Evolutionary conservation across 208 protist species (phyloP), one percentile per base, ranked within the genome.

Genomic region (Leptomonas seymouri): DNA sequence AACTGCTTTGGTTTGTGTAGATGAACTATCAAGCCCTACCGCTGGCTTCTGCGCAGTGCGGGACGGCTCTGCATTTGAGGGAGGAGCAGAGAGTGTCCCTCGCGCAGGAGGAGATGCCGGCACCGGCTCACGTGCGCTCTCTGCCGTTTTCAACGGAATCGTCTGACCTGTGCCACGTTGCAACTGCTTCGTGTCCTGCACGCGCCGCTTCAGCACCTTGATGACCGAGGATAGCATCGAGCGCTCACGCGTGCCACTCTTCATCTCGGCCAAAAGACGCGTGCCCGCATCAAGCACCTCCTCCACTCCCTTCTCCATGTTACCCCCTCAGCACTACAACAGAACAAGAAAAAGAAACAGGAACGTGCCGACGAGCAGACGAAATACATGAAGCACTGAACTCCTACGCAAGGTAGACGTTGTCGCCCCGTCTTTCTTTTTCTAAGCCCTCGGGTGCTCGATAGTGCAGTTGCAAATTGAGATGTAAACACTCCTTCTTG

Each of bases 251-350:
- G 75, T 80, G 9, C 74, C 71, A 34, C 66, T 85, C 60, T 87
- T 85, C 63, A 80, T 76, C 55, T 90, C 87, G n/a, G 61, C 62
- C 6, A 86, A 51, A 11, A 79, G 71, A 21, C 71, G 75, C 59
- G 71, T 68, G 49, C 84, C 84, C 16, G 66, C 75, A 16, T 66
- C 73, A 8, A 73, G 42, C 36, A 93, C 36, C 42, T 87, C 82
- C 15, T 82, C 70, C 2, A 85, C 57, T 58, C 73, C 42, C 23
- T 55, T 71, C 41, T 82, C 76, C 74, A 81, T 84, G 20, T 28
- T 48, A 16, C 3, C 9, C 18, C 46, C 28, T 15, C 18, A n/a
- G 18, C 9, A 27, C 23, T 4, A 3, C 25, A 57, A 39, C 6
- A 57, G n/a, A 34, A 44, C 28, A 16, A 48, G 1, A 53, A 39